Conservation (phyloP, 2,329 filamentous ascomycete species). For the Xylariaceae sp. region DNA sequence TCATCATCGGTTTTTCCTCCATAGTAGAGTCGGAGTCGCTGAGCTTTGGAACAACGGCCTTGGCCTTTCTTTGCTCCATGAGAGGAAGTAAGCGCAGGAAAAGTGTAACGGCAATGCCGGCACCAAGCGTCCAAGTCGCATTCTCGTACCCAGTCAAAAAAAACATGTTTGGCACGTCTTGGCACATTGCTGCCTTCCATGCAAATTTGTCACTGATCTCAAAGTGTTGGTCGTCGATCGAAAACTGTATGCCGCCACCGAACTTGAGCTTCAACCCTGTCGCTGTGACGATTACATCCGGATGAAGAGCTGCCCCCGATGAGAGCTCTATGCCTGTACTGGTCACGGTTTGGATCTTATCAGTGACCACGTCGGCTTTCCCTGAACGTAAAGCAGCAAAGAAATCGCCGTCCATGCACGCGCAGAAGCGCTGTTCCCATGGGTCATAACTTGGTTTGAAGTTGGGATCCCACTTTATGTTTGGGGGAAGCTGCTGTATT, state of each 20-base stretch:
- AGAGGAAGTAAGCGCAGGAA: constrained; percentile 49
- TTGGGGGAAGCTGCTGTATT: constrained; percentile 49
- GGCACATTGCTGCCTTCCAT: constrained; percentile 65
- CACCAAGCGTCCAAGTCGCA: constrained; percentile 65
- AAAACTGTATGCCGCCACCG: constrained; percentile 50
- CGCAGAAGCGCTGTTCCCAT: constrained; percentile 74
- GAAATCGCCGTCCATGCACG: constrained; percentile 59
- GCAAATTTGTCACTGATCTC: constrained; percentile 50
- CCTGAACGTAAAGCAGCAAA: constrained; percentile 46
- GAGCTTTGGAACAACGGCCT: constrained; percentile 13
- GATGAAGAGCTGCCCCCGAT: constrained; percentile 50
- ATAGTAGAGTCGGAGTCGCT: constrained; percentile 2
- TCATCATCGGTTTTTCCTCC: constrained; percentile 20
- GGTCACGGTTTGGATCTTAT: constrained; percentile 50
- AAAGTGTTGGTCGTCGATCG: constrained; percentile 53
- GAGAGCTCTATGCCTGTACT: constrained; percentile 45
- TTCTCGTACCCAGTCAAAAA: constrained; percentile 65
- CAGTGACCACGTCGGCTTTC: constrained; percentile 50
- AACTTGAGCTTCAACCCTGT: constrained; percentile 63
- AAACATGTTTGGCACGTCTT: constrained; percentile 62
- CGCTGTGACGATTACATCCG: constrained; percentile 68
- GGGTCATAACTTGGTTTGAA: constrained; percentile 65
- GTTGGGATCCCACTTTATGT: constrained; percentile 56
- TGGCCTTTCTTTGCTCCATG: constrained; percentile 36
- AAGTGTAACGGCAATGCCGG: constrained; percentile 51